Evolutionary conservation across 1,139 yeast species (phyloP), one percentile per base, ranked within the genome.

Genomic region (Candida dubliniensis): DNA sequence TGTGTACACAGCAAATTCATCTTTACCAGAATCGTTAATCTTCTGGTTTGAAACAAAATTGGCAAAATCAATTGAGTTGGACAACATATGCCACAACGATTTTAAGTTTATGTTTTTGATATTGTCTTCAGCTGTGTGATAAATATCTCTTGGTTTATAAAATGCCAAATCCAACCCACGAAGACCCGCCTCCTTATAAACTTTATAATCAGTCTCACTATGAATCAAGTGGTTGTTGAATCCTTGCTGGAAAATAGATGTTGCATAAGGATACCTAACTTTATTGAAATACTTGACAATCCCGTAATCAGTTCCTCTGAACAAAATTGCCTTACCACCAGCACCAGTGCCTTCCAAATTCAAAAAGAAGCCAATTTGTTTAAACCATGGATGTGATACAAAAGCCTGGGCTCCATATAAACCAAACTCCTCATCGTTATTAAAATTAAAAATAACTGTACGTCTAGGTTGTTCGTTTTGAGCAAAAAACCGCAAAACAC

Each of bases 271-370:
- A 54, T 76, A 81, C 49, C 82, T 73, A 1, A 87, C 87, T 4
- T 58, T 52, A 38, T 57, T 54, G 49, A 70, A 74, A 46, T 61
- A 61, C 45, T 70, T 72, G n/a, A 64, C 62, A 8, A 87, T 78
- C 0, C 86, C 87, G 51, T 76, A 77, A 59, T 91, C 96, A 0
- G 96, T 82, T 13, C 93, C 84, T 61, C 97, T 76, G 63, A 91
- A 89, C 38, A 91, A 68, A 31, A 87, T 75, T 0, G 96, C 91
- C 49, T 87, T 81, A 6, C 96, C 96, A 25, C 96, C 96, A 3
- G 95, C 87, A 2, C 97, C 97, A 0, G 96, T 88, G n/a, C 97
- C 97, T 69, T 91, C 98, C 51, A 91, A 69, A 59, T 91, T 91
- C 54, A 91, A 73, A 52, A 91, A 87, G 52, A 78, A 84, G 36